Evolutionary conservation across 2,329 filamentous ascomycete genomes (phyloP).

Genomic region (Curvularia sp.): DNA sequence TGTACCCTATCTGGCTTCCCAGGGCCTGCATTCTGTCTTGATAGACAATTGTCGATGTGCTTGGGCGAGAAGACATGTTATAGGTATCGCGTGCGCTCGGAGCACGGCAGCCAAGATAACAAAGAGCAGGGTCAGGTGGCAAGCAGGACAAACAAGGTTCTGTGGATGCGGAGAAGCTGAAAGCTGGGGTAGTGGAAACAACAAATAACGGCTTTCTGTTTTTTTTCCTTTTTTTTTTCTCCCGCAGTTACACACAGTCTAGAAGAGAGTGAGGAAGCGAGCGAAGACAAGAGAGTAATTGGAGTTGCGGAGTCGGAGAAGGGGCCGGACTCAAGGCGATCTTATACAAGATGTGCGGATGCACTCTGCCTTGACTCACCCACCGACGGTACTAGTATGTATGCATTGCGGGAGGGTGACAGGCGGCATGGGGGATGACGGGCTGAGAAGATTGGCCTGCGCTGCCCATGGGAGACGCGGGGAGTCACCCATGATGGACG

Average conservation of each 20-base stretch:
- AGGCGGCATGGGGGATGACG: constrained; percentile 21
- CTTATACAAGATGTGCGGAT: constrained; percentile 28
- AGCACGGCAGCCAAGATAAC: constrained; percentile 17
- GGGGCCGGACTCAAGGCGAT: constrained; percentile 11
- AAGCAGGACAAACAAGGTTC: constrained; percentile 21
- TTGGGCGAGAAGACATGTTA: constrained; percentile 32
- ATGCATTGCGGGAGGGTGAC: constrained; percentile 9
- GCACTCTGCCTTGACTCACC: constrained; percentile 33
- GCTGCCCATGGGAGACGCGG: constrained; percentile 23
- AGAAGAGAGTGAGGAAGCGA: constrained; percentile 5
- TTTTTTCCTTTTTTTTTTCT: not conserved
- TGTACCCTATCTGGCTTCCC: constrained; percentile 44
- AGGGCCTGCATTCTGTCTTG: constrained; percentile 41
- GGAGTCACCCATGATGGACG: constrained; percentile 17
- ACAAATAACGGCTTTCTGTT: not conserved
- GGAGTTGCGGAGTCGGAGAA: constrained; percentile 4
- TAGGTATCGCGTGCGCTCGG: constrained; percentile 18
- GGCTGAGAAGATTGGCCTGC: constrained; percentile 19
- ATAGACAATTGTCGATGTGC: constrained; percentile 28
- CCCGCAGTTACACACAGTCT: not conserved
- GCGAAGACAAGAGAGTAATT: constrained; percentile 10
- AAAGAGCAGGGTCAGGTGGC: constrained; percentile 16
- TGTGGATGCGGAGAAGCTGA: constrained; percentile 33
- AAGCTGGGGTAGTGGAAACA: constrained; percentile 12
- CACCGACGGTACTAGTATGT: not conserved